Base-by-base conservation (phyloP, 129 eudicot species). In the Centrapalus pauciflorus region DNA sequence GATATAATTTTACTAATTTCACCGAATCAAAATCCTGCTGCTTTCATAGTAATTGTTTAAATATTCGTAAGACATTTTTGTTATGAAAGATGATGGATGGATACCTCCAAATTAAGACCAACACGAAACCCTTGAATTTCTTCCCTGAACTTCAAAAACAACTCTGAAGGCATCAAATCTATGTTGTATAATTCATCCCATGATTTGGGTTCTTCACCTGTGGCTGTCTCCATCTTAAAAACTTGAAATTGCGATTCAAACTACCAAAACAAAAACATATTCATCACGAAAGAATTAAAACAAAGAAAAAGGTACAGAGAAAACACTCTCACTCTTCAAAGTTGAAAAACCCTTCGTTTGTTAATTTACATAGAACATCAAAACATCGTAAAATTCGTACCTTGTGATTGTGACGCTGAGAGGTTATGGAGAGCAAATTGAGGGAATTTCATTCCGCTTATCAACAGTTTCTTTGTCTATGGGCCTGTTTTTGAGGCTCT, bases 71-170 rank as follows among this genome's bases (percentile, higher is more conserved):
- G 5, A 59, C 1, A 63, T 16, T 0, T 3, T 1, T 2, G 11
- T 3, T n/a, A 45, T 17, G 12, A 30, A 10, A 5, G 12, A n/a
- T 3, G 0, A 2, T 6, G 12, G 5, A 6, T n/a, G n/a, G 0
- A 30, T 84, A 93, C 98, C 96, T 93, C 96, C 63, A 93, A 75
- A 64, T 93, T 93, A 43, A 93, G 71, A 64, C 95, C 98, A 62
- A 88, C 55, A 11, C 96, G 83, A 67, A 79, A 77, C 20, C 92
- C 95, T 55, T 85, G 81, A 78, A 83, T 55, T 71, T 88, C 76
- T 81, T 83, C 84, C 57, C 98, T 71, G 66, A 93, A 93, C 75
- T 93, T 93, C 35, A 88, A 33, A 65, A 85, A 88, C 67, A 93
- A 38, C 79, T 93, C 96, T 0, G 91, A 79, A 8, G 98, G 98